Evolutionary conservation across 345 rosid species (phyloP), one percentile per base, ranked within the genome.

Genomic region (Salix exigua): DNA sequence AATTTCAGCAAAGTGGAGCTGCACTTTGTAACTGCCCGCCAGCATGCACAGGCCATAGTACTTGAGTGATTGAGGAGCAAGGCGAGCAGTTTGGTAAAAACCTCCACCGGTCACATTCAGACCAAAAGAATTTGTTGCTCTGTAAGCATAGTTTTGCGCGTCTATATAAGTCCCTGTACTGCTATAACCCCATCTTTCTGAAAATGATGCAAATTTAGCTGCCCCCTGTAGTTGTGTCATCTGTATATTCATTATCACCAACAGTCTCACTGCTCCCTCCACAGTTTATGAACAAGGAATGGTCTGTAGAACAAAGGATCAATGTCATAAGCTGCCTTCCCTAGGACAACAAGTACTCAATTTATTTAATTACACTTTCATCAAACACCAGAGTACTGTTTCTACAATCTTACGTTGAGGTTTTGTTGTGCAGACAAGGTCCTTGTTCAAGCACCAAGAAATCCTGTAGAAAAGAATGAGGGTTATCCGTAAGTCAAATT

Each of bases 1-100:
- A 37, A 96, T 91, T 83, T 96, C 99, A 18, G 99, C 94, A 79
- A 96, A 96, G 80, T 93, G 92, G 44, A 96, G 97, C 60, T 75
- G 74, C 26, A 93, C 90, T 55, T 81, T 89, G 69, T 93, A 96
- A 68, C 84, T 82, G 40, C 91, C 94, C 8, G 31, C 5, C 46
- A 28, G 73, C 96, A 96, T 67, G 53, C 97, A 96, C 14, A 90
- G 82, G 75, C 88, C 98, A 78, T 89, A 96, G 87, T 93, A 93
- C 83, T 78, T 96, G 75, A 96, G 90, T 7, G 98, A 93, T 4
- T 74, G 79, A 50, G 98, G 91, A 28, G 98, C 79, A 48, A 92
- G 84, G 63, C 98, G 92, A 8, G 96, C 97, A 55, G 88, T 83
- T 66, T 50, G 46, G 82, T 93, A 93, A 7, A 85, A 79, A 1